Percentiles rank a stretch among this genome's conserved stretches.
phyloP scores from a whole-genome alignment of 306 rosid species.

The Cotoneaster glaucophyllus region DNA sequence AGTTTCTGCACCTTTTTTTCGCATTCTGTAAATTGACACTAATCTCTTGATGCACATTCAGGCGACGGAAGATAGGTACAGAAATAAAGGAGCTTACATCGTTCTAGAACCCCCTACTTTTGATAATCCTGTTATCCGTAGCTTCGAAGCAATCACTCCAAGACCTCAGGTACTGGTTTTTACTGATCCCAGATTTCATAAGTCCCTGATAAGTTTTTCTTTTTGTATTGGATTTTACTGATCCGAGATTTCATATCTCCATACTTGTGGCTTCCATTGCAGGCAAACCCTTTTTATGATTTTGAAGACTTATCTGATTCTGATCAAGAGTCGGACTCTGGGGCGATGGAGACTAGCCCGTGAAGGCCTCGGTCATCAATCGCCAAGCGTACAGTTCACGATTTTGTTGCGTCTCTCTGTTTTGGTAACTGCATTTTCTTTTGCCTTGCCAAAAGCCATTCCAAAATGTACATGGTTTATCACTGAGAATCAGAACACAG shows the following conservation, averaged over 20 bases:
- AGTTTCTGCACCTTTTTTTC: too few relatives aligned
- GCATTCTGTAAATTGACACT: too few relatives aligned
- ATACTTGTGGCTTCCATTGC: conserved; percentile 9
- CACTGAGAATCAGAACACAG: too few relatives aligned
- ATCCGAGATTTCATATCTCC: too few relatives aligned
- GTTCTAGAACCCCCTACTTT: conserved; percentile 64
- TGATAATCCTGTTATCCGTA: conserved; percentile 61
- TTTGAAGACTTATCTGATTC: conserved; percentile 68
- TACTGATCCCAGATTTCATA: neutral
- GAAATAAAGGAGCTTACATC: conserved; percentile 78
- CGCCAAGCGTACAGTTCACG: too few relatives aligned
- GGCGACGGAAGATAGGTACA: conserved; percentile 61
- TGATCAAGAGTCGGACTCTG: conserved; percentile 70
- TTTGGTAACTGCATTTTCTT: too few relatives aligned
- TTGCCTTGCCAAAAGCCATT: too few relatives aligned
- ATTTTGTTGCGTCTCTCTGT: too few relatives aligned
- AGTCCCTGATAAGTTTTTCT: neutral
- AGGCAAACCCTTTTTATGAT: conserved; percentile 65
- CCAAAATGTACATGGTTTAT: too few relatives aligned
- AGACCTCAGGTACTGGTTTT: conserved; percentile 57
- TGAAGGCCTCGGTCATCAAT: neutral
- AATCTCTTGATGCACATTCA: conserved; percentile 12
- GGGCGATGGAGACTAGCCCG: conserved; percentile 53
- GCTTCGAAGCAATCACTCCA: conserved; percentile 64
- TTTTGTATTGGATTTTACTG: neutral